phyloP scores from a whole-genome alignment of 2,329 filamentous ascomycete species.

The Alternaria infectoria region DNA sequence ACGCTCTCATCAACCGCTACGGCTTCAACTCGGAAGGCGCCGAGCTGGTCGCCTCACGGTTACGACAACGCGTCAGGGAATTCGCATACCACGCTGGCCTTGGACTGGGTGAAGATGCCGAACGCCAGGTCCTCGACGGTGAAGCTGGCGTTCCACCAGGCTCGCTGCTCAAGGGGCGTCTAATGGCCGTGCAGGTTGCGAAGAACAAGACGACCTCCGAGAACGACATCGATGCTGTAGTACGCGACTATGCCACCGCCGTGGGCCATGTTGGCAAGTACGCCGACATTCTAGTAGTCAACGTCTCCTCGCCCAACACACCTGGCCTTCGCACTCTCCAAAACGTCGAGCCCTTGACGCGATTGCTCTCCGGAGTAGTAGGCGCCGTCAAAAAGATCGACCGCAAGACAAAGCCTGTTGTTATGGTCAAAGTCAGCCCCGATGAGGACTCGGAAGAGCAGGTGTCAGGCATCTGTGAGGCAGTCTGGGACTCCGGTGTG shows the following conservation, averaged over 20 bases:
- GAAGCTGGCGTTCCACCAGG: constrained; percentile 79
- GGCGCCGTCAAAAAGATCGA: constrained; percentile 72
- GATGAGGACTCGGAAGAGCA: constrained; percentile 89
- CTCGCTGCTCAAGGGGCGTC: constrained; percentile 74
- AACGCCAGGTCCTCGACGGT: constrained; percentile 77
- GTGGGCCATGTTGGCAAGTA: constrained; percentile 83
- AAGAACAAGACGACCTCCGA: constrained; percentile 96
- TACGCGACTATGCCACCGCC: constrained; percentile 83
- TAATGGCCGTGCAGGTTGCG: constrained; percentile 90
- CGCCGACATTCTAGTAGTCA: constrained; percentile 95
- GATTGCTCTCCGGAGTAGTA: constrained; percentile 82
- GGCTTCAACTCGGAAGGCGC: constrained; percentile 92
- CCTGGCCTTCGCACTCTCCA: constrained; percentile 89
- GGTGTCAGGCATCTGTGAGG: constrained; percentile 82
- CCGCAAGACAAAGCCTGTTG: constrained; percentile 74
- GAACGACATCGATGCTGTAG: constrained; percentile 80
- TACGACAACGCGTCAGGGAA: constrained; percentile 77
- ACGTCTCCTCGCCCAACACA: constrained; percentile 96
- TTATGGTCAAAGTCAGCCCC: constrained; percentile 98
- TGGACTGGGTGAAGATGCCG: constrained; percentile 66
- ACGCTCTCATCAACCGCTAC: constrained; percentile 93
- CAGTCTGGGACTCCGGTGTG: constrained; percentile 69
- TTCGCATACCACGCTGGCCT: constrained; percentile 77
- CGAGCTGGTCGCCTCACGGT: constrained; percentile 79
- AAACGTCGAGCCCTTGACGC: constrained; percentile 79